Conservation (phyloP, 345 rosid genomes). For the Jatropha curcas region DNA sequence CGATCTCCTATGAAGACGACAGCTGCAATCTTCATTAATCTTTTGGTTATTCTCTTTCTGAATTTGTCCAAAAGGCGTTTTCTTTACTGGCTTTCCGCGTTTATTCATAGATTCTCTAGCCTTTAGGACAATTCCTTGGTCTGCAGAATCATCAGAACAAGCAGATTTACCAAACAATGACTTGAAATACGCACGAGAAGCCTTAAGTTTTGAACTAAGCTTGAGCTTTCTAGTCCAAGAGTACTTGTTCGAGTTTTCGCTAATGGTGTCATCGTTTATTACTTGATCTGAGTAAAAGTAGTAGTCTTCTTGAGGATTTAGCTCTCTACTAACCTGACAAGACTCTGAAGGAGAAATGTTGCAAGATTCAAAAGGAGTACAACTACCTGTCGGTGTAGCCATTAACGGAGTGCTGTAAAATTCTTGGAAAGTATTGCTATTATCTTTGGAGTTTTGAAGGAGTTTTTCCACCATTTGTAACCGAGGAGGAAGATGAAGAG, state of each 20-base stretch:
- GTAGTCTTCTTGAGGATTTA: slow-evolving; percentile 62
- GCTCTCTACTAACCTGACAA: slow-evolving; percentile 69
- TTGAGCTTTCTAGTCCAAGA: slow-evolving; percentile 70
- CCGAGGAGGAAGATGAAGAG: slow-evolving; percentile 90
- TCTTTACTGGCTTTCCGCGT: slow-evolving; percentile 33
- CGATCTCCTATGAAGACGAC: slow-evolving; percentile 33
- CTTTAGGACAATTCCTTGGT: slow-evolving; percentile 38
- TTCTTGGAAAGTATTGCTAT: slow-evolving; percentile 46
- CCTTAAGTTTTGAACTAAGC: slow-evolving; percentile 60
- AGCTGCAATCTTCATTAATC: slow-evolving; percentile 12
- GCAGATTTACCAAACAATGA: slow-evolving; percentile 65
- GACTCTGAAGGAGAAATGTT: slow-evolving; percentile 75
- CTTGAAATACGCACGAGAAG: slow-evolving; percentile 67
- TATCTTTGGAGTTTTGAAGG: slow-evolving; percentile 42
- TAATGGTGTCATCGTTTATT: slow-evolving; percentile 22
- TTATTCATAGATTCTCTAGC: slow-evolving; percentile 27
- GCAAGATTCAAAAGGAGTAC: slow-evolving; percentile 89
- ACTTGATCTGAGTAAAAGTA: slow-evolving; percentile 34
- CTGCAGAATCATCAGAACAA: slow-evolving; percentile 64
- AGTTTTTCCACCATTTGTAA: slow-evolving; percentile 79
- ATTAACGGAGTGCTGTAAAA: slow-evolving; percentile 62
- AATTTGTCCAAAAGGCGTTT: slow-evolving; percentile 50
- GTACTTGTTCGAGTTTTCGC: slow-evolving; percentile 51
- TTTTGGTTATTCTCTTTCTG: slow-evolving; percentile 27
- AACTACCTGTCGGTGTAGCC: slow-evolving; percentile 50